Conservation (phyloP, 306 rosid genomes). For the Prinsepia uniflora region DNA sequence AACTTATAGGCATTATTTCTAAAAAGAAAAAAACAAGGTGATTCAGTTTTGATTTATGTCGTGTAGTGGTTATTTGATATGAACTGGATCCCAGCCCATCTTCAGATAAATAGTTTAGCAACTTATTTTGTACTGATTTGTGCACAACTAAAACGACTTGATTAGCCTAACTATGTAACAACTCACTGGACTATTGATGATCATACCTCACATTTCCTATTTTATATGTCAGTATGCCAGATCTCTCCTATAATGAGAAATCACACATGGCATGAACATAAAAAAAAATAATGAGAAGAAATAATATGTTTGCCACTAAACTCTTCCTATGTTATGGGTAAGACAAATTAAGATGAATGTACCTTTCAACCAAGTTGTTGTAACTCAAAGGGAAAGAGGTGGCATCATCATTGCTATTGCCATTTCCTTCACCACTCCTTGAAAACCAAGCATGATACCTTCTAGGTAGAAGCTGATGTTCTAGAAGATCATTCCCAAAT, state of each 20-base stretch:
- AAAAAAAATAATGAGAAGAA: constrained; percentile 3
- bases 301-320: not conserved
- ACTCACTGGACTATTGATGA: not conserved
- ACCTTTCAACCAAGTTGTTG: constrained; percentile 61
- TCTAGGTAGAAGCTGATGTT: constrained; percentile 81
- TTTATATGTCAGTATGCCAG: not conserved
- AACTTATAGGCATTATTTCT: not conserved
- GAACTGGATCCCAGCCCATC: not conserved
- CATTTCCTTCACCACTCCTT: constrained; percentile 40
- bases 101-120: not conserved
- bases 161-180: not conserved
- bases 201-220: constrained; percentile 3
- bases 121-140: not conserved
- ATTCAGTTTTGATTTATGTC: not conserved
- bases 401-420: constrained; percentile 48
- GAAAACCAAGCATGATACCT: constrained; percentile 93
- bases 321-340: not conserved
- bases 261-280: not conserved
- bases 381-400: constrained; percentile 69
- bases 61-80: not conserved
- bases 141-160: not conserved
- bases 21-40: not conserved
- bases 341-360: constrained; percentile 18
- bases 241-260: not conserved
- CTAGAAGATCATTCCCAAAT: constrained; percentile 64